Evolutionary conservation across 2,329 filamentous ascomycete species (phyloP), one percentile per base, ranked within the genome.

Genomic region (Seiridium unicorne): DNA sequence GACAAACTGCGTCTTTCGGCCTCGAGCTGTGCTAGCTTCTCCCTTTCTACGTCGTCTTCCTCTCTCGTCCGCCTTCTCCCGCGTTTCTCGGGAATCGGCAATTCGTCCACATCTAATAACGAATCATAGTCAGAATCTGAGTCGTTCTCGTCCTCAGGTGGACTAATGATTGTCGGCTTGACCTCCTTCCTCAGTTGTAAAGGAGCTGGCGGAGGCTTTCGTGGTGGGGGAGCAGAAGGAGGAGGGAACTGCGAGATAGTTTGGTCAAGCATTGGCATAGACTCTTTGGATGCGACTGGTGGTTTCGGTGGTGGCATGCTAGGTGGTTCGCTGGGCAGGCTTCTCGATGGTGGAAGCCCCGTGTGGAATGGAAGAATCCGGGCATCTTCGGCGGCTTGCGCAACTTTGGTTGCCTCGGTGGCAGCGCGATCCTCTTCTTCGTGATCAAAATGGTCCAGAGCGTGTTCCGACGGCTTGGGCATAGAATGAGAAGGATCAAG

Each of bases 61-160:
- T 94, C 92, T 57, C 93, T 85, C 3, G 93, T 97, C 73, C 90
- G 92, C 66, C 92, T 84, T 61, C 93, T 85, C 7, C 93, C 94
- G 63, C 93, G 84, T 57, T 86, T 79, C 10, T 84, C 79, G 42
- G 83, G 76, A 5, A 76, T 72, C 0, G 83, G 78, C 55, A 88
- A 79, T 63, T 90, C 88, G 49, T 89, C 83, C 3, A 89, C 86
- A 63, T 91, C 89, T 10, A 92, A 75, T 42, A 90, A 83, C 63
- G 93, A 90, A 61, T 95, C 92, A 66, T 93, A 95, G 64, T 96
- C 93, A 0, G 91, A 93, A 61, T 92, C 91, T 0, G 89, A 88
- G 42, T 87, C 84, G 2, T 69, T 68, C 3, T 84, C 82, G 10
- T 88, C 87, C n/a, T 89, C 85, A 3, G 71, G 66, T 2, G 71